Evolutionary conservation across 768 basidiomycete species (phyloP), one percentile per base, ranked within the genome.

Genomic region (Lactarius sanguifluus): DNA sequence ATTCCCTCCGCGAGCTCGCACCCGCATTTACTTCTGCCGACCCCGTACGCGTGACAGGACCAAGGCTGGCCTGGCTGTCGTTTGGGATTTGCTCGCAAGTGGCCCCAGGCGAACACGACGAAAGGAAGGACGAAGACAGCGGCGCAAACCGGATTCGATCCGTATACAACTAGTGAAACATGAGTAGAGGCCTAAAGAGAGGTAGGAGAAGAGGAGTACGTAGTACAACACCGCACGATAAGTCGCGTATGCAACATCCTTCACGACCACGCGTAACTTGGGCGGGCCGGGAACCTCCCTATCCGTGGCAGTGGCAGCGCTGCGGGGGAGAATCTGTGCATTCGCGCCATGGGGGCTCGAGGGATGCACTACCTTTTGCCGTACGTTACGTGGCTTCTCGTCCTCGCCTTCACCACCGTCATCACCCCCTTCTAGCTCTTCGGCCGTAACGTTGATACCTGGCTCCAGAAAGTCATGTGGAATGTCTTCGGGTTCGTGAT

Each of bases 71-170:
- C 62, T 79, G 78, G 62, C 75, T 77, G 30, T 79, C 76, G 76
- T 79, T 71, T 20, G 78, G 73, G 0, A 74, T 71, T 38, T 74
- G 69, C 3, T 64, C 56, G 60, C 60, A 58, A 23, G 60, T 62
- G 41, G 64, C 32, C 50, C 61, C 62, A 30, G 59, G 41, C 20
- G 72, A 68, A 43, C 66, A 67, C 34, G 67, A 70, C 16, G 70
- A 70, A 45, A 77, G 41, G 69, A 90, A 89, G 38, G 85, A 83
- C 7, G 94, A 95, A 0, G 91, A 86, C 20, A 95, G 78, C 0
- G 93, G 93, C 0, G 94, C 91, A 70, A 95, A 95, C 34, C 87
- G 82, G 69, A 95, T 90, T 32, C 82, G 83, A 71, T 94, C 91
- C 18, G 93, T 95, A 74, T 95, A 96, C 30, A 95, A 79, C 92